Evolutionary conservation across 805 yeast genomes (phyloP).

Genomic region (Saccharomycopsis sp.): DNA sequence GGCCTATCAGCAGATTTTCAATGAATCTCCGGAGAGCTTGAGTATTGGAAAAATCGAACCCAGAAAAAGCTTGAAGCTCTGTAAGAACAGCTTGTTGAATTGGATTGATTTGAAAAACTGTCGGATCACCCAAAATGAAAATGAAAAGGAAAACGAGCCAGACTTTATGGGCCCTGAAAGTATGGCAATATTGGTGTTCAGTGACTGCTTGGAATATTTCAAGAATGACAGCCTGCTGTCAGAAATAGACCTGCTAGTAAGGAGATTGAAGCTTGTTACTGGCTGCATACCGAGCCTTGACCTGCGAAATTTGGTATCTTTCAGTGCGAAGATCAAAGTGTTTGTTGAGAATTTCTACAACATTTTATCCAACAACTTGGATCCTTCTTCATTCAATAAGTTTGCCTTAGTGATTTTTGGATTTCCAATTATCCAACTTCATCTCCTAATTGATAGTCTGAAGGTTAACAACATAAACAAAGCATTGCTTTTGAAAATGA

Average conservation of each 20-base stretch:
- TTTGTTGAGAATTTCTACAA: conserved; percentile 13
- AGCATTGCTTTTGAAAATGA: background rate
- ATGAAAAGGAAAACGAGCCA: no score
- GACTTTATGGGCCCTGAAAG: no score
- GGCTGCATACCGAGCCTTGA: conserved; percentile 2
- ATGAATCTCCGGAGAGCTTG: conserved; percentile 7
- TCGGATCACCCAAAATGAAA: no score
- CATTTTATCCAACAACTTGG: background rate
- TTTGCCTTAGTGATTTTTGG: conserved; percentile 14
- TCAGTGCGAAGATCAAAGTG: conserved; percentile 7
- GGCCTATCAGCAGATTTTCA: conserved; percentile 10
- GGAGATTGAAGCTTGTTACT: conserved; percentile 8
- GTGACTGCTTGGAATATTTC: conserved; percentile 9
- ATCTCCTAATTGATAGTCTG: conserved; percentile 2
- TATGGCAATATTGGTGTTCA: conserved; percentile 3
- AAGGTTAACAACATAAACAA: no score
- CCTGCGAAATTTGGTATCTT: background rate
- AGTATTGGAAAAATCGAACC: conserved; percentile 6
- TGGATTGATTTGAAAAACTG: conserved; percentile 8
- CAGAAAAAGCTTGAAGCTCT: background rate
- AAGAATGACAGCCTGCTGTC: background rate
- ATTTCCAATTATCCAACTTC: conserved; percentile 19
- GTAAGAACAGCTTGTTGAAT: conserved; percentile 7
- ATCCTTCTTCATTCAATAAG: background rate
- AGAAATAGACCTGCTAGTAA: conserved; percentile 5